Percentiles rank a stretch among this genome's conserved stretches.
These are phyloP conservation scores for Eimeria acervulina DNA, from an alignment of 169 alveolate genomes.

Conservation along the genomic window DNA sequence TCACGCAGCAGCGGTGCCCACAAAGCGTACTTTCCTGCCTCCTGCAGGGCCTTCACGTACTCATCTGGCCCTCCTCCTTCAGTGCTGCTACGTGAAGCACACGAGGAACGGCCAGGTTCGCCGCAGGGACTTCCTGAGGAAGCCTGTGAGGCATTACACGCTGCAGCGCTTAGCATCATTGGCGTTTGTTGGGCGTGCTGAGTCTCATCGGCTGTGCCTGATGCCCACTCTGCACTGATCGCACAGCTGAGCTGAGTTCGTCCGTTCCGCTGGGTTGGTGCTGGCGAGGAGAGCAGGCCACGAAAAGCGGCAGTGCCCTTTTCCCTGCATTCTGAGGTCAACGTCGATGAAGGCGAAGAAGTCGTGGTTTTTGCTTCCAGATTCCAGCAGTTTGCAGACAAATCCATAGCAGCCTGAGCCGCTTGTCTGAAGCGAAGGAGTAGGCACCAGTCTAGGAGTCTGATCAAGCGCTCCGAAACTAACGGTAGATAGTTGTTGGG, in stretches of 20 bases:
- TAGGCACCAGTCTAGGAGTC: not conserved
- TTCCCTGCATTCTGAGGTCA: not conserved
- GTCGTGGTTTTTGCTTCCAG: not conserved
- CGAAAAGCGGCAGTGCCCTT: not conserved
- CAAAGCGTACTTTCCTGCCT: constrained; percentile 15
- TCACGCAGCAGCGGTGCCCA: constrained; percentile 37
- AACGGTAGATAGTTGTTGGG: not conserved
- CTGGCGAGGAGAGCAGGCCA: not conserved
- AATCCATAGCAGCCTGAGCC: constrained; percentile 27
- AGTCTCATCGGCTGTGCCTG: not conserved
- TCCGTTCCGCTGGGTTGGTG: not conserved
- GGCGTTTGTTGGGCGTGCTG: not conserved
- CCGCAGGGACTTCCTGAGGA: not conserved
- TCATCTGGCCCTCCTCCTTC: not conserved
- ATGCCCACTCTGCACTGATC: too few relatives aligned
- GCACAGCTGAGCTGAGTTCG: not conserved
- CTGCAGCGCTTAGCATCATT: not conserved
- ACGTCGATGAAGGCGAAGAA: not conserved
- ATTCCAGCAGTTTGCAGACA: not conserved
- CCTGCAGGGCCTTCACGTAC: constrained; percentile 54
- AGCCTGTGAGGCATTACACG: not conserved
- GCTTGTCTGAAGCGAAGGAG: not conserved
- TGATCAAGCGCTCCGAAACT: not conserved
- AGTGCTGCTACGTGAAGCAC: not conserved
- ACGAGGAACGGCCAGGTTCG: not conserved